Percentiles rank a stretch among this genome's conserved stretches.
Conservation (phyloP, 2,329 filamentous ascomycete genomes). For the Ceratocystis lukuohia region DNA sequence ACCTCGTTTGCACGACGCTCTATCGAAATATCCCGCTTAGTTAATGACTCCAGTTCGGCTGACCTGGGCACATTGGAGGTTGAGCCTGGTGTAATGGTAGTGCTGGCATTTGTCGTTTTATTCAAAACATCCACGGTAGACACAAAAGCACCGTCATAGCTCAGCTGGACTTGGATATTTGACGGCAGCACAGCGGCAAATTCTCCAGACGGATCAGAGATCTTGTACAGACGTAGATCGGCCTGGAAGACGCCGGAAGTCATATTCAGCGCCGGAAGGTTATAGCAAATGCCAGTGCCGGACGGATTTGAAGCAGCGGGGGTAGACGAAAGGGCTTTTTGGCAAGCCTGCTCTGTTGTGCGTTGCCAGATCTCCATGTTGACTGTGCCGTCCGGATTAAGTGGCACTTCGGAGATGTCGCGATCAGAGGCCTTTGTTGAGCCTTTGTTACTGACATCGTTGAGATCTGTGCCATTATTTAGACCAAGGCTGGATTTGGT, state of each 20-base stretch:
- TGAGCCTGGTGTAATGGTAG: neutral
- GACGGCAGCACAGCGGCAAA: slow-evolving; percentile 40
- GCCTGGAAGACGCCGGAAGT: slow-evolving; percentile 59
- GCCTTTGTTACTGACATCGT: slow-evolving; percentile 8
- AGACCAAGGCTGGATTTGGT: neutral
- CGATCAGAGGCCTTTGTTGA: neutral
- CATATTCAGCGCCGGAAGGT: slow-evolving; percentile 57
- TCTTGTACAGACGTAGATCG: slow-evolving; percentile 60
- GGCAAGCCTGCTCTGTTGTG: slow-evolving; percentile 46
- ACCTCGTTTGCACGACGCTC: slow-evolving; percentile 19
- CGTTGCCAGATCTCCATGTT: slow-evolving; percentile 45
- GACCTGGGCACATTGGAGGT: neutral
- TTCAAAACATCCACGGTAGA: slow-evolving; percentile 30
- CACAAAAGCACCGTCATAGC: slow-evolving; percentile 42
- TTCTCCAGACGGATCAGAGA: slow-evolving; percentile 43
- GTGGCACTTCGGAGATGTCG: slow-evolving; percentile 22
- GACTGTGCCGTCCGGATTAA: slow-evolving; percentile 33
- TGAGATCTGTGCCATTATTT: neutral
- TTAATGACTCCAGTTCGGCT: slow-evolving; percentile 22
- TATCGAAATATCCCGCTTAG: slow-evolving; percentile 21
- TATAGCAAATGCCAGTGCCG: slow-evolving; percentile 71
- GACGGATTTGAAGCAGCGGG: slow-evolving; percentile 54
- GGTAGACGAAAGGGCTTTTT: slow-evolving; percentile 40
- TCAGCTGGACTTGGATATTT: slow-evolving; percentile 42
- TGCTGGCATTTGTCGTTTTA: slow-evolving; percentile 21